Percentiles rank a stretch among this genome's conserved stretches.
phyloP scores from a whole-genome alignment of 768 basidiomycete species.

The Psilocybe tampanensis region DNA sequence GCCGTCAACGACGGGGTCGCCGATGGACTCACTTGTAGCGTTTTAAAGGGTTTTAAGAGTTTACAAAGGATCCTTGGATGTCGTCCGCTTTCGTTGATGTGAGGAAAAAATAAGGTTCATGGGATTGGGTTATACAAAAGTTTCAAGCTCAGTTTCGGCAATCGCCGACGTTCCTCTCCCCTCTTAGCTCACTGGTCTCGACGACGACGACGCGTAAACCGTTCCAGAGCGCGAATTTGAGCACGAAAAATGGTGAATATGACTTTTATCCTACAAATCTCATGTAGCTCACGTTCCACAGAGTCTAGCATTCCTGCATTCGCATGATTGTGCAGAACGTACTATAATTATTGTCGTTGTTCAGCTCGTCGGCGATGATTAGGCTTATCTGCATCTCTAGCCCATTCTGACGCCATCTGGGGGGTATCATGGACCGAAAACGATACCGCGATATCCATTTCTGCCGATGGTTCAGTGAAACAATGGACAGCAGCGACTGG shows the following conservation, averaged over 20 bases:
- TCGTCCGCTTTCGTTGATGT: conserved; percentile 97
- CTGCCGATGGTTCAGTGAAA: conserved; percentile 77
- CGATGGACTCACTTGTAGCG: conserved; percentile 7
- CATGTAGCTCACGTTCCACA: conserved; percentile 20
- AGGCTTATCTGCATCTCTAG: conserved; percentile 47
- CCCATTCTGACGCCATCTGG: conserved; percentile 82
- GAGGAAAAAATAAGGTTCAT: conserved; percentile 58
- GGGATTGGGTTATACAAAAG: conserved; percentile 22
- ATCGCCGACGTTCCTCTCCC: conserved; percentile 31
- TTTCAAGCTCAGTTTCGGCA: conserved; percentile 61
- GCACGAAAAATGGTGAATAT: conserved; percentile 33
- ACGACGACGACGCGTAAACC: conserved; percentile 28
- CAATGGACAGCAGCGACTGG: conserved; percentile 73
- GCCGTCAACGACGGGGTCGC: no score
- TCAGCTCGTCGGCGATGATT: conserved; percentile 25
- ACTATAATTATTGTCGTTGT: conserved; percentile 35
- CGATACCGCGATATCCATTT: conserved; percentile 68
- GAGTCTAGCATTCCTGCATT: conserved; percentile 77
- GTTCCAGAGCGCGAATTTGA: conserved; percentile 5
- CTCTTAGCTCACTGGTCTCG: conserved; percentile 19
- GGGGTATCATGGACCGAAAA: conserved; percentile 70
- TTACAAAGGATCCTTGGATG: conserved; percentile 49
- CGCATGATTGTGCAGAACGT: conserved; percentile 80
- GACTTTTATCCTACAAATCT: not conserved
- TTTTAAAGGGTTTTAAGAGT: conserved; percentile 29